Evolutionary conservation across 177 flowering plant species (phyloP).

Genomic region (Vitis hybrid): DNA sequence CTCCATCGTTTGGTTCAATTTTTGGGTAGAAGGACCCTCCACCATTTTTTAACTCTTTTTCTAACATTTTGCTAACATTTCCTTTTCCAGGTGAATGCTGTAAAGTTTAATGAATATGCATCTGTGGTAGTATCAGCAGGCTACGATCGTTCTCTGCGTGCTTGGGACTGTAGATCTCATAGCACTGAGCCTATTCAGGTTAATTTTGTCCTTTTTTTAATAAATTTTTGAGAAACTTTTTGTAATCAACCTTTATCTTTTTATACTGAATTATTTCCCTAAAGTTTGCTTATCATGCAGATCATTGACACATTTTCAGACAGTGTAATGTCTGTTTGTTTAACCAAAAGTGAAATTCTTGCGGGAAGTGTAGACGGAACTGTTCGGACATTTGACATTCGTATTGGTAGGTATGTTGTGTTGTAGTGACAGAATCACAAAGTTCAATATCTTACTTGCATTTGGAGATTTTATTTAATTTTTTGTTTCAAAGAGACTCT

Average conservation of each 20-base stretch:
- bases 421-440: neutral
- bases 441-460: neutral
- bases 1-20: too few relatives aligned
- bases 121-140: slow-evolving; percentile 93
- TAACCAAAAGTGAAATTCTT: slow-evolving; percentile 84
- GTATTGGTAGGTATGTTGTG: slow-evolving; percentile 81
- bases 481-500: neutral
- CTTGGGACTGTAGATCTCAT: slow-evolving; percentile 98
- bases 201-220: neutral
- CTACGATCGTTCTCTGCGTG: slow-evolving; percentile 86
- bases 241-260: neutral
- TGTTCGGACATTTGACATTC: slow-evolving; percentile 91
- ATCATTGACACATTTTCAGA: slow-evolving; percentile 80
- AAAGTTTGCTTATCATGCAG: slow-evolving; percentile 35
- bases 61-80: neutral
- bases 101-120: slow-evolving; percentile 84
- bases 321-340: slow-evolving; percentile 87
- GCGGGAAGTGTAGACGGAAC: slow-evolving; percentile 99
- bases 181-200: slow-evolving; percentile 97
- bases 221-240: neutral
- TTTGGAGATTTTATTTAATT: neutral
- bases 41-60: neutral
- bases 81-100: slow-evolving; percentile 80
- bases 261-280: neutral
- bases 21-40: neutral